These are phyloP conservation scores for Phytopythium mirpurense DNA, from an alignment of 352 stramenopile genomes.

Conservation along the genomic window DNA sequence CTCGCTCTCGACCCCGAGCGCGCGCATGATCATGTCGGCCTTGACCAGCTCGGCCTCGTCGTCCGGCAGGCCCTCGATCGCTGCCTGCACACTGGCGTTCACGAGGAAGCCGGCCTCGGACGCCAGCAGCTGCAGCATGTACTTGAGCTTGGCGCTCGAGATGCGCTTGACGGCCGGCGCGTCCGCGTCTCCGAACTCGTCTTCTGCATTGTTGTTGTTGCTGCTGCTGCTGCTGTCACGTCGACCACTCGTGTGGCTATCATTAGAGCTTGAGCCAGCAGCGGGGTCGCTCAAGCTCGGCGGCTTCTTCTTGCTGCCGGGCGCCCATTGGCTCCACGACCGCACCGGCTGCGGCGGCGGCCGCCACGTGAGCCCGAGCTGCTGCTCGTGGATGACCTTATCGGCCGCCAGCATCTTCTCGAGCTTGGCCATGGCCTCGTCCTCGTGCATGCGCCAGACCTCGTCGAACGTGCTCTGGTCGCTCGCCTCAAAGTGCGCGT, in stretches of 20 bases:
- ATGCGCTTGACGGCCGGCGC: slow-evolving; percentile 51
- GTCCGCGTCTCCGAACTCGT: slow-evolving; percentile 53
- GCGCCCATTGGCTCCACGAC: slow-evolving; percentile 40
- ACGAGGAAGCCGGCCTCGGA: slow-evolving; percentile 88
- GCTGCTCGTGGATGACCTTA: slow-evolving; percentile 87
- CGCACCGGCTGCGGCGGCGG: slow-evolving; percentile 48
- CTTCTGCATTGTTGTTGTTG: slow-evolving; percentile 22
- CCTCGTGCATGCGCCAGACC: slow-evolving; percentile 91
- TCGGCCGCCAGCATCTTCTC: slow-evolving; percentile 88
- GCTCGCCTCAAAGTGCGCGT: slow-evolving; percentile 89
- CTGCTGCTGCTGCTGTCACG: slow-evolving; percentile 9
- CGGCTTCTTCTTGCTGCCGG: slow-evolving; percentile 2
- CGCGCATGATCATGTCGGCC: slow-evolving; percentile 84
- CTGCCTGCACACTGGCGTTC: slow-evolving; percentile 70
- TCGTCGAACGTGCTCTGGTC: slow-evolving; percentile 87
- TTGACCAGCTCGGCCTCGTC: slow-evolving; percentile 80
- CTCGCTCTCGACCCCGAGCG: slow-evolving; percentile 83
- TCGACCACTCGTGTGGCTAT: slow-evolving; percentile 7
- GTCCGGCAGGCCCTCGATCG: slow-evolving; percentile 64
- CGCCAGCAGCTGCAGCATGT: slow-evolving; percentile 85
- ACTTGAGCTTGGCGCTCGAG: slow-evolving; percentile 78
- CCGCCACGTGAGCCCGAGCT: slow-evolving; percentile 82
- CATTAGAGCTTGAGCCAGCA: not conserved
- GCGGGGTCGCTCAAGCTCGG: not conserved
- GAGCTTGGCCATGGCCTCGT: slow-evolving; percentile 75